These are phyloP conservation scores for Cyclotella sp. DNA, from an alignment of 108 stramenopile species.

Conservation along the genomic window DNA sequence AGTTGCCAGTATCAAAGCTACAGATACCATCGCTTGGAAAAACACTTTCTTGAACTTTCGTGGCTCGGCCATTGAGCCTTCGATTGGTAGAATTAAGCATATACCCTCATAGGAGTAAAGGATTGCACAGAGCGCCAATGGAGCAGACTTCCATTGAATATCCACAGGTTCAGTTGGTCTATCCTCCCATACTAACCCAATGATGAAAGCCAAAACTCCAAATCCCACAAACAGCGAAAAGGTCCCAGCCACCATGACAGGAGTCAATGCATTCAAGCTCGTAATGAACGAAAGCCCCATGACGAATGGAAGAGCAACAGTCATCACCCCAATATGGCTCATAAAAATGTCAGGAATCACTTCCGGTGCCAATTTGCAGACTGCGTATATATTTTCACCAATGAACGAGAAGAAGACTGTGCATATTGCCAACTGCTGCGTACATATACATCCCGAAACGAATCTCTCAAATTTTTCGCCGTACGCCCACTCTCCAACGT, in stretches of 20 bases:
- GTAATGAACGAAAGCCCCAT: slow-evolving; percentile 59
- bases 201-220: slow-evolving; percentile 51
- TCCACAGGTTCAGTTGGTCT: slow-evolving; percentile 38
- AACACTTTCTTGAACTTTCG: slow-evolving; percentile 55
- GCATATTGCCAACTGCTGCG: slow-evolving; percentile 74
- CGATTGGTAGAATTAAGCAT: slow-evolving; percentile 70
- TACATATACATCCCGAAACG: slow-evolving; percentile 59
- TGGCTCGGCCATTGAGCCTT: slow-evolving; percentile 63
- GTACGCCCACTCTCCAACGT: slow-evolving; percentile 74
- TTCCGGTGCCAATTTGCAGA: slow-evolving; percentile 19
- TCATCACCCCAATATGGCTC: slow-evolving; percentile 56
- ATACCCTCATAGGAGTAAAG: slow-evolving; percentile 80
- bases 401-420: slow-evolving; percentile 81
- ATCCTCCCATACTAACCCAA: slow-evolving; percentile 53
- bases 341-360: slow-evolving; percentile 16
- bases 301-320: slow-evolving; percentile 59
- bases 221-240: slow-evolving; percentile 54
- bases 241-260: slow-evolving; percentile 61
- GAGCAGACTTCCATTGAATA: slow-evolving; percentile 31
- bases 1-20: slow-evolving; percentile 54
- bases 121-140: slow-evolving; percentile 75
- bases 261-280: slow-evolving; percentile 57
- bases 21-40: slow-evolving; percentile 51
- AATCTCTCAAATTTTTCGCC: slow-evolving; percentile 63
- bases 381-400: slow-evolving; percentile 73